phyloP scores from a whole-genome alignment of 306 rosid genomes.

The Medicago truncatula region DNA sequence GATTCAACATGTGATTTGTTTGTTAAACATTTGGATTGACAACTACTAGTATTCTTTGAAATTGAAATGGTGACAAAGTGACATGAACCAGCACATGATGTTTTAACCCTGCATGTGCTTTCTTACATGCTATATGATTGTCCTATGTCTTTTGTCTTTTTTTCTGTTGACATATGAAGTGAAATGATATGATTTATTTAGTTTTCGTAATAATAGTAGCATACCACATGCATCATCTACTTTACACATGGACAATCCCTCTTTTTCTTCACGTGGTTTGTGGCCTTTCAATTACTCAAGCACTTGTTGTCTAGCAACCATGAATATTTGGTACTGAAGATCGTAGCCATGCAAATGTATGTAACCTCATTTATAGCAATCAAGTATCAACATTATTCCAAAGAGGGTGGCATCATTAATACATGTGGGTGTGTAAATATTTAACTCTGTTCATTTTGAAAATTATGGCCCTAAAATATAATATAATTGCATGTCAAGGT shows the following conservation, averaged over 20 bases:
- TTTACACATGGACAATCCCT: constrained; percentile 43
- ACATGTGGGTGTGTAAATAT: constrained; percentile 4
- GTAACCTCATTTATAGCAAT: constrained; percentile 12
- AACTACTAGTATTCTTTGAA: background rate
- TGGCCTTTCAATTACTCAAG: constrained; percentile 24
- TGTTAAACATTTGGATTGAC: background rate
- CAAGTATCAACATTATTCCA: background rate
- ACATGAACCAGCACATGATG: constrained; percentile 43
- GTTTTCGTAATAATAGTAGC: constrained; percentile 14
- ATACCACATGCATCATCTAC: constrained; percentile 37
- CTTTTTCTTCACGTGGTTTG: constrained; percentile 29
- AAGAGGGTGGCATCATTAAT: constrained; percentile 16
- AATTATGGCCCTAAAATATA: background rate
- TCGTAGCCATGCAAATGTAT: constrained; percentile 10
- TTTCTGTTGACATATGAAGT: constrained; percentile 5
- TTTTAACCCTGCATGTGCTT: constrained; percentile 49
- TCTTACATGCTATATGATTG: constrained; percentile 30
- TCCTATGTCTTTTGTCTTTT: constrained; percentile 30
- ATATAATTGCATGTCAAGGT: too few relatives aligned
- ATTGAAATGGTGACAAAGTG: constrained; percentile 36
- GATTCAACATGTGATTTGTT: background rate
- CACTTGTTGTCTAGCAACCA: constrained; percentile 16
- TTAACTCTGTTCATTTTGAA: background rate
- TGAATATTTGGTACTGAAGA: constrained; percentile 1
- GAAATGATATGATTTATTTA: background rate